Conservation (phyloP, 164 flowering plant species). For the Litsea cubeba region DNA sequence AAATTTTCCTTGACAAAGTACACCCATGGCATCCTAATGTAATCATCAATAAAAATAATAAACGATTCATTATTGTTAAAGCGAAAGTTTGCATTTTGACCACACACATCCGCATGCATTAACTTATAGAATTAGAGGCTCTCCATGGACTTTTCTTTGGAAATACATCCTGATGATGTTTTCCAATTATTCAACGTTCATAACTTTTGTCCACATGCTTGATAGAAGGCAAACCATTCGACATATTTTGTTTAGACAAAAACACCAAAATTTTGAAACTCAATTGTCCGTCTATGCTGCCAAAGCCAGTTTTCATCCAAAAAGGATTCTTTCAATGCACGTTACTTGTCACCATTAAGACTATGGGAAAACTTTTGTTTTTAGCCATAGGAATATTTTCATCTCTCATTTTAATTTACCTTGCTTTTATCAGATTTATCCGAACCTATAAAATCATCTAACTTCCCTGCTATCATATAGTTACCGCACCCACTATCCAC, state of each 20-base stretch:
- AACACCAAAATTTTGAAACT: neutral
- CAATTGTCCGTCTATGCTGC: too few relatives aligned
- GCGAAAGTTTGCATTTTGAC: neutral
- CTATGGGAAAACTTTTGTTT: too few relatives aligned
- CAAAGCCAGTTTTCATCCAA: too few relatives aligned
- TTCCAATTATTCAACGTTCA: slow-evolving; percentile 3
- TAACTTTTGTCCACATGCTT: neutral
- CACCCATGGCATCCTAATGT: neutral
- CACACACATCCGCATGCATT: neutral
- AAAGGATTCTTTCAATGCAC: too few relatives aligned
- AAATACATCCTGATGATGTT: neutral
- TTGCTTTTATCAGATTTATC: too few relatives aligned
- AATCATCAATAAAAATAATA: slow-evolving; percentile 1
- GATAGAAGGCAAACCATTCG: neutral
- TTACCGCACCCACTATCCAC: too few relatives aligned
- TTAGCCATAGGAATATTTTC: too few relatives aligned
- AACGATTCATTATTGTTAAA: neutral
- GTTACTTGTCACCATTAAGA: too few relatives aligned
- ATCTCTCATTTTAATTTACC: too few relatives aligned
- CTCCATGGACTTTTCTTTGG: neutral
- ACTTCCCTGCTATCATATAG: too few relatives aligned
- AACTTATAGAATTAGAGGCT: neutral
- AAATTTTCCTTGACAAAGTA: neutral
- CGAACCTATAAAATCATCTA: too few relatives aligned
- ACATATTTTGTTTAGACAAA: neutral